These are phyloP conservation scores for Globisporangium camurandrum DNA, from an alignment of 352 stramenopile genomes.

Conservation along the genomic window DNA sequence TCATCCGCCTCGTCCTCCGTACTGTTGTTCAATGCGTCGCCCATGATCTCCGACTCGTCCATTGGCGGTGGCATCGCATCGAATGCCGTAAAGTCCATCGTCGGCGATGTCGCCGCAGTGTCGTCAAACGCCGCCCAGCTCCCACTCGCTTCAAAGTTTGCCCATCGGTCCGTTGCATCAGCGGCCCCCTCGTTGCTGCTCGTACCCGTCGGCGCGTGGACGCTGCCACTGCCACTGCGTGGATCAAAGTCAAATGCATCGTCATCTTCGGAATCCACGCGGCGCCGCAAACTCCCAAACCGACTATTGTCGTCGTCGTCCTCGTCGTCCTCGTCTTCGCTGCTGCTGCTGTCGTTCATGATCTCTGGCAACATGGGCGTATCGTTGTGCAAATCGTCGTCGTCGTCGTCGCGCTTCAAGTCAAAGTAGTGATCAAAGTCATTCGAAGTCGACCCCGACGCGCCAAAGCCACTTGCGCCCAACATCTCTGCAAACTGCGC, in stretches of 20 bases:
- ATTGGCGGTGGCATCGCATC: conserved; percentile 38
- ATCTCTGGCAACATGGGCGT: conserved; percentile 77
- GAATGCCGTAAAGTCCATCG: conserved; percentile 45
- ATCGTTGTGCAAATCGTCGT: conserved; percentile 22
- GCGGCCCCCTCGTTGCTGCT: neutral
- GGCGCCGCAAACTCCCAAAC: conserved; percentile 23
- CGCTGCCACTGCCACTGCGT: conserved; percentile 4
- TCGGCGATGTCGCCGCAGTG: conserved; percentile 9
- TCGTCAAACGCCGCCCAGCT: conserved; percentile 71
- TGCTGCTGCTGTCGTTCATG: conserved; percentile 86
- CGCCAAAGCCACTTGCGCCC: conserved; percentile 54
- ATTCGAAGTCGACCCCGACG: conserved; percentile 29
- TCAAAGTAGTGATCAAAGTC: conserved; percentile 75
- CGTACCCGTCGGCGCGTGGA: neutral
- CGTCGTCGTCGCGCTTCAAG: conserved; percentile 24
- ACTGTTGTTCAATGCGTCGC: conserved; percentile 18
- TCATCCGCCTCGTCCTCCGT: no score
- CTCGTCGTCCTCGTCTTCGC: conserved; percentile 76
- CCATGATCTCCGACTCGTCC: conserved; percentile 36
- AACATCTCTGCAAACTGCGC: conserved; percentile 83
- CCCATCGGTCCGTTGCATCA: conserved; percentile 32
- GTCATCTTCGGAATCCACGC: conserved; percentile 10
- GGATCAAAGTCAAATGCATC: conserved; percentile 29
- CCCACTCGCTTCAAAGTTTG: conserved; percentile 52
- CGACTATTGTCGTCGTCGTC: neutral